Evolutionary conservation across 345 rosid species (phyloP), one percentile per base, ranked within the genome.

Genomic region (Triadica sebifera): DNA sequence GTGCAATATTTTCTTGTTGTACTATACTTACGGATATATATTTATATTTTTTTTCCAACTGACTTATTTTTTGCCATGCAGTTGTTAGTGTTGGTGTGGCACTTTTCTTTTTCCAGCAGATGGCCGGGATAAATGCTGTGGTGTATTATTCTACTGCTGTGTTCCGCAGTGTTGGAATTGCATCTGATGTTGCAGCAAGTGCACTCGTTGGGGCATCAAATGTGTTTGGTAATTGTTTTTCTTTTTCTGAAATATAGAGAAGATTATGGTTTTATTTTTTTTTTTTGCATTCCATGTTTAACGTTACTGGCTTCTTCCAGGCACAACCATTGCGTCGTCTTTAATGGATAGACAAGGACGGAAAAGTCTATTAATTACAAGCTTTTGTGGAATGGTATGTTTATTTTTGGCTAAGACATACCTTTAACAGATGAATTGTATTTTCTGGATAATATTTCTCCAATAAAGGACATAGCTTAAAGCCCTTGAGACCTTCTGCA

Each of bases 51-150:
- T 47, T 24, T 68, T 53, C 59, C 55, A 6, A 51, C 25, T 62
- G 37, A 55, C 68, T 29, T 68, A 15, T 16, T 57, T 69, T 39
- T 63, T 69, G 71, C 82, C 74, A 70, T 86, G 85, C 90, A 93
- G 99, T 96, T 81, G 99, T 96, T 43, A 96, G 96, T 80, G 96
- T 93, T 38, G 99, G 99, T 65, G 93, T 93, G 12, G 96, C 99
- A 81, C 97, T 95, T 73, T 95, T 93, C 92, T 83, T 96, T 74
- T 91, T 93, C 89, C 99, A 96, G 81, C 99, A 93, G 82, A 79
- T 96, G 83, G 99, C 98, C 10, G 99, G 99, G 65, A 96, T 96
- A 84, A 96, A 96, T 65, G 99, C 97, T 46, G 99, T 96, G 66
- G 98, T 96, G 19, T 96, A 93, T 79, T 96, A 96, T 87, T 96